Evolutionary conservation across 2,329 filamentous ascomycete species (phyloP), one percentile per base, ranked within the genome.

Genomic region (Trichophyton equinum): DNA sequence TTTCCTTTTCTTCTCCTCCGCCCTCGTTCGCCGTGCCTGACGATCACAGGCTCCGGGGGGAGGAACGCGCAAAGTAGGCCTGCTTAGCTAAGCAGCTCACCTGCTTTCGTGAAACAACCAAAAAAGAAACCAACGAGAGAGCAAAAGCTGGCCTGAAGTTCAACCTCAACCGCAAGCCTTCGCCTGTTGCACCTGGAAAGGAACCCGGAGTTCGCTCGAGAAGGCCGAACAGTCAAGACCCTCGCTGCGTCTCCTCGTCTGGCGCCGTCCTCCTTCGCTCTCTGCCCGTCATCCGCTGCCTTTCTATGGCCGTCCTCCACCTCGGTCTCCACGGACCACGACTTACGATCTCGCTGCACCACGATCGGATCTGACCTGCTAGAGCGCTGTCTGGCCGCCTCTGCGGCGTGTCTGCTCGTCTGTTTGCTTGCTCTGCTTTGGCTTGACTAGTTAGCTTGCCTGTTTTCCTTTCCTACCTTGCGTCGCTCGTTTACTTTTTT

Each of bases 291-390:
- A 20, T 11, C 55, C 9, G 55, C 22, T 20, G n/a, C 55, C 55
- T 18, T 20, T 57, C 55, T 57, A 57, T 57, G 55, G 55, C 55
- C 55, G n/a, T 57, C 55, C 55, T 57, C 55, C 36, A 57, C 55
- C 36, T 15, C 18, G 55, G 55, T 57, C 55, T 44, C 36, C 36
- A 33, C 36, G 36, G 36, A 44, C 55, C 55, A 40, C 55, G 33
- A 25, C 55, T 42, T 57, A 57, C 55, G 36, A 57, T 40, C 38
- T 57, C 38, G 13, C 38, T 9, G 9, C 7, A 57, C 20, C 9
- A 25, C 33, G 36, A n/a, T 44, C 40, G 22, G 7, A 55, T 55
- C 27, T 55, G 27, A 55, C 27, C 25, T 18, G 27, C 25, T 18
- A 36, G 3, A 33, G 51, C 36, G 51, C 51, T 51, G 46, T 4